Evolutionary conservation across 495 filamentous ascomycete genomes (phyloP).

Genomic region (Penicillium simplicissimum): DNA sequence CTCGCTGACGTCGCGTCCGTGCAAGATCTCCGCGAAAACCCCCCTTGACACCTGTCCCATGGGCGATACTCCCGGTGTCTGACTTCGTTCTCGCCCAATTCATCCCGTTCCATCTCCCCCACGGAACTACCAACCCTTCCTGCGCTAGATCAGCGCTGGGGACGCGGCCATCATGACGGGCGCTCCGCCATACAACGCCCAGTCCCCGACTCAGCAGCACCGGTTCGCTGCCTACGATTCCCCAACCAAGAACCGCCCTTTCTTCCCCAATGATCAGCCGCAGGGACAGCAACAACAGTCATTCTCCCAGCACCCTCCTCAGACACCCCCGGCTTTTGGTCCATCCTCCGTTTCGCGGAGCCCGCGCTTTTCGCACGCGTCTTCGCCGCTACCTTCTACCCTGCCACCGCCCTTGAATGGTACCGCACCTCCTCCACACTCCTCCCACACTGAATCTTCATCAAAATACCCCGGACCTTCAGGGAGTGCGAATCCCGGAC

Average conservation of each 20-base stretch:
- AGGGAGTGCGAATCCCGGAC: conserved; percentile 32
- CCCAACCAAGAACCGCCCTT: conserved; percentile 51
- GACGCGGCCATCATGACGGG: conserved; percentile 51
- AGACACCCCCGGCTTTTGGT: conserved; percentile 52
- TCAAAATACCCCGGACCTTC: conserved; percentile 49
- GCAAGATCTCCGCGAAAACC: conserved; percentile 20
- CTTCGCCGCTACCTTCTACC: conserved; percentile 51
- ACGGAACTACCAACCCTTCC: conserved; percentile 9
- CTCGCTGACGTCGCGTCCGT: conserved; percentile 32
- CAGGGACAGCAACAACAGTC: conserved; percentile 18
- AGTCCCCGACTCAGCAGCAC: conserved; percentile 47
- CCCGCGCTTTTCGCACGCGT: conserved; percentile 54
- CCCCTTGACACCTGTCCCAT: conserved; percentile 31
- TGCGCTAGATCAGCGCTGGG: conserved; percentile 31
- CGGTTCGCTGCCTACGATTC: conserved; percentile 42
- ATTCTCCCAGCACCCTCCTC: conserved; percentile 55
- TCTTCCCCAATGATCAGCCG: conserved; percentile 53
- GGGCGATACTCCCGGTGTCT: conserved; percentile 14
- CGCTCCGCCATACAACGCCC: conserved; percentile 49
- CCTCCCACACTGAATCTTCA: conserved; percentile 43
- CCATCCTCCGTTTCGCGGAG: conserved; percentile 56
- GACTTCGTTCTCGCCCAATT: conserved; percentile 22
- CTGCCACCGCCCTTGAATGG: conserved; percentile 52
- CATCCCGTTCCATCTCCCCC: conserved; percentile 14
- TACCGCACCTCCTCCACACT: conserved; percentile 48